phyloP scores from a whole-genome alignment of 208 protist species.

The Trichomonas vaginalis region DNA sequence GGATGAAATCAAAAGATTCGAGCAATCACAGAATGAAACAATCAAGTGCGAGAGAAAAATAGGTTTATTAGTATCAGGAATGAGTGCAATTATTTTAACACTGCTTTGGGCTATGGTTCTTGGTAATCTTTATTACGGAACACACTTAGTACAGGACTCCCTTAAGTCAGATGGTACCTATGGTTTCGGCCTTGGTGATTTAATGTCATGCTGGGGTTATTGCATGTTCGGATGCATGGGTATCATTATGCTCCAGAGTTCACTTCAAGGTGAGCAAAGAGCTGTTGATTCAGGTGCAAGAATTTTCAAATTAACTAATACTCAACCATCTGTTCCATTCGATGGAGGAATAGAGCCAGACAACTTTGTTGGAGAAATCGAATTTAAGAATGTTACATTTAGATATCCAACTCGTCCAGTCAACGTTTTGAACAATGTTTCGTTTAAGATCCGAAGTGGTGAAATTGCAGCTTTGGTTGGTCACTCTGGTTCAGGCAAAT shows the following conservation, averaged over 20 bases:
- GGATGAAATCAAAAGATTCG: not conserved
- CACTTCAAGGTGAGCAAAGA: not conserved
- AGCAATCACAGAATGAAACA: not conserved
- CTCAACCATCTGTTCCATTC: not conserved
- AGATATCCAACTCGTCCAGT: slow-evolving; percentile 14
- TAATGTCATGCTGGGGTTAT: not conserved
- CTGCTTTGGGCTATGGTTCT: not conserved
- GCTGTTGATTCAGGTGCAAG: not conserved
- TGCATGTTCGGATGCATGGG: not conserved
- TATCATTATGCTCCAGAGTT: not conserved
- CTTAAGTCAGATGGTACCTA: too few relatives aligned
- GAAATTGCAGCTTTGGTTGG: slow-evolving; percentile 32
- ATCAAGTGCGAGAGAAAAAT: not conserved
- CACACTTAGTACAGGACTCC: not conserved
- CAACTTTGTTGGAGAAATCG: not conserved
- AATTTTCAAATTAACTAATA: not conserved
- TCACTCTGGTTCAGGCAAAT: slow-evolving; percentile 25
- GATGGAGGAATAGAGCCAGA: not conserved
- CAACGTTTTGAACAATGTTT: slow-evolving; percentile 21
- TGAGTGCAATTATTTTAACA: not conserved
- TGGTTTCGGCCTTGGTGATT: not conserved
- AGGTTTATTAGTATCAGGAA: not conserved
- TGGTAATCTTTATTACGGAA: slow-evolving; percentile 3
- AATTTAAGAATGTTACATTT: slow-evolving; percentile 17
- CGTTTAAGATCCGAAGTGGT: slow-evolving; percentile 21